These are phyloP conservation scores for Yamadazyma philogaea DNA, from an alignment of 805 yeast genomes.

Conservation along the genomic window DNA sequence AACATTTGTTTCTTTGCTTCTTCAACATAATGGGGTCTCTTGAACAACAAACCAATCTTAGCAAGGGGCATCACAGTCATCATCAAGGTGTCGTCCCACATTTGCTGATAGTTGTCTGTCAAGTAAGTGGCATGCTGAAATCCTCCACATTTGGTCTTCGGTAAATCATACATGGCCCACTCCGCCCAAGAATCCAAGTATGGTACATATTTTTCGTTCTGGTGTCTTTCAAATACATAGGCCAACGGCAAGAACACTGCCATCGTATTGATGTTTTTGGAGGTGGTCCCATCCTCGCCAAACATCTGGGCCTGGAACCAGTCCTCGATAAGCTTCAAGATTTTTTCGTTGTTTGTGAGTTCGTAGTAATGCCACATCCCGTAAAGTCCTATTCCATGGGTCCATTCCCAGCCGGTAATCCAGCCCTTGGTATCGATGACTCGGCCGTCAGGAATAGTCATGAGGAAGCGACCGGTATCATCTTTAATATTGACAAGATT, in stretches of 20 bases:
- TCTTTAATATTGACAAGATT: slow-evolving; percentile 28
- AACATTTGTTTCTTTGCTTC: slow-evolving; percentile 33
- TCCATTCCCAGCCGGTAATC: slow-evolving; percentile 40
- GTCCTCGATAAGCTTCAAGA: slow-evolving; percentile 21
- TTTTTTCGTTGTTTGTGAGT: slow-evolving; percentile 21
- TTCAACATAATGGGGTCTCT: slow-evolving; percentile 29
- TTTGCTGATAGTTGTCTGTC: slow-evolving; percentile 25
- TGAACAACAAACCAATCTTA: slow-evolving; percentile 27
- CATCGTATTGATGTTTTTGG: slow-evolving; percentile 34
- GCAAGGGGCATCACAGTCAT: slow-evolving; percentile 37
- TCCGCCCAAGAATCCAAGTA: slow-evolving; percentile 34
- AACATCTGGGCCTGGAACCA: slow-evolving; percentile 29
- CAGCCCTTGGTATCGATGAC: slow-evolving; percentile 37
- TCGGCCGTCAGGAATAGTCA: slow-evolving; percentile 29
- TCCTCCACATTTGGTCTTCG: slow-evolving; percentile 31
- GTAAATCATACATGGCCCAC: slow-evolving; percentile 30
- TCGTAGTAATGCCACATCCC: slow-evolving; percentile 37
- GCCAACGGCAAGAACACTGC: slow-evolving; percentile 33
- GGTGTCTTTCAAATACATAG: slow-evolving; percentile 23
- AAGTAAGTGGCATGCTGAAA: slow-evolving; percentile 34
- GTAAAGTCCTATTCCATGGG: slow-evolving; percentile 36
- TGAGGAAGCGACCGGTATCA: slow-evolving; percentile 26
- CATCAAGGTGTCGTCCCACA: slow-evolving; percentile 33
- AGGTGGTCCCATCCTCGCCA: slow-evolving; percentile 28
- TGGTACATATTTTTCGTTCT: slow-evolving; percentile 18